phyloP scores from a whole-genome alignment of 2,329 filamentous ascomycete genomes.

The Thermoascus crustaceus region DNA sequence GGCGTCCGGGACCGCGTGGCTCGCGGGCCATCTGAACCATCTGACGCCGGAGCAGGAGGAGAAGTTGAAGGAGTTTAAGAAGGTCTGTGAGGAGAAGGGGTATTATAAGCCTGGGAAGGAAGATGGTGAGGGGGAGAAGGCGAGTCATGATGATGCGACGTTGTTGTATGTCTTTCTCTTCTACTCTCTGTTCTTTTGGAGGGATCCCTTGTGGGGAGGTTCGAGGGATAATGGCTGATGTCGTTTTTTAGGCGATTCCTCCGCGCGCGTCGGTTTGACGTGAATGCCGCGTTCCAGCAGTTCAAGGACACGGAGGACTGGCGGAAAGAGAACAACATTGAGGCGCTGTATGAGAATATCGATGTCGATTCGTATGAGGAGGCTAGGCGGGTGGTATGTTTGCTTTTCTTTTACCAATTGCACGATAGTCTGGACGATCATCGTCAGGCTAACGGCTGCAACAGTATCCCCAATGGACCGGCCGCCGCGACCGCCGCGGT shows the following conservation, averaged over 20 bases:
- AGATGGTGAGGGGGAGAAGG: constrained; percentile 18
- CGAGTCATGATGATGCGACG: constrained; percentile 41
- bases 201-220: too few species aligned
- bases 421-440: background rate
- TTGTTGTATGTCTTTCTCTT: constrained; percentile 33
- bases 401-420: background rate
- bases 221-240: constrained; percentile 4
- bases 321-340: constrained; percentile 69
- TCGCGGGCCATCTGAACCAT: constrained; percentile 67
- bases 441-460: background rate
- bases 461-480: constrained; percentile 91
- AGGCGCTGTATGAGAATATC: constrained; percentile 76
- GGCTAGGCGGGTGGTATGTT: constrained; percentile 58
- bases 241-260: constrained; percentile 62
- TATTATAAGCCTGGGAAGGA: constrained; percentile 36
- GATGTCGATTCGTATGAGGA: constrained; percentile 77
- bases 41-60: constrained; percentile 60
- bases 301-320: constrained; percentile 85
- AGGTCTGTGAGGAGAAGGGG: constrained; percentile 54
- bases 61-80: constrained; percentile 65
- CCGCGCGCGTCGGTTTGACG: constrained; percentile 72
- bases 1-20: constrained; percentile 29
- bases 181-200: background rate
- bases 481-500: constrained; percentile 78
- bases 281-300: constrained; percentile 69